Conservation (phyloP, 352 stramenopile species). For the Pythium volutum region DNA sequence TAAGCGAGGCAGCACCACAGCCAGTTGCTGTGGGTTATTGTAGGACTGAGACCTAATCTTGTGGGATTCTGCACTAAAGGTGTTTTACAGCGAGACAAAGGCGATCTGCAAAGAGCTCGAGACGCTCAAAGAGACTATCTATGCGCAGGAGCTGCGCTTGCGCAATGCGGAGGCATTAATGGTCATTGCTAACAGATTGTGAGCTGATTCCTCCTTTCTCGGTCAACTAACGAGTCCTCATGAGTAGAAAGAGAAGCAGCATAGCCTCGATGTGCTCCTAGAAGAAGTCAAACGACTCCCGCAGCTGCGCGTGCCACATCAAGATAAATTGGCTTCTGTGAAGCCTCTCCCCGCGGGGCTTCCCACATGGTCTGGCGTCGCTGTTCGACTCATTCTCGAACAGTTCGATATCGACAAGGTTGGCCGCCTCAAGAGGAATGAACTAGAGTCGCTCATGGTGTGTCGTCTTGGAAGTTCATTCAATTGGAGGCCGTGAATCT, state of each 20-base stretch:
- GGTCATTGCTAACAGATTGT: constrained; percentile 26
- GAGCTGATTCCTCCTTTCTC: background rate
- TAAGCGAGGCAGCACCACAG: constrained; percentile 19
- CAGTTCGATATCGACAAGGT: constrained; percentile 13
- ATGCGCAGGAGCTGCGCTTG: constrained; percentile 54
- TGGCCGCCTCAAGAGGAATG: constrained; percentile 16
- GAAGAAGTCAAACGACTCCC: constrained; percentile 34
- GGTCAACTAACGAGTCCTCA: too few relatives aligned
- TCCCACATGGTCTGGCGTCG: constrained; percentile 31
- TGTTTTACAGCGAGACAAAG: constrained; percentile 56
- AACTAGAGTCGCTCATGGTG: constrained; percentile 27
- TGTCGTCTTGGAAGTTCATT: background rate
- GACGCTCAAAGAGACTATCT: constrained; percentile 54
- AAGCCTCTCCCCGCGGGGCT: background rate
- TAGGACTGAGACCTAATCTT: background rate
- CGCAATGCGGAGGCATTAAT: constrained; percentile 44
- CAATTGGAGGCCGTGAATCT: background rate
- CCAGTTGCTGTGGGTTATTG: background rate
- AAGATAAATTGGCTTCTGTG: background rate
- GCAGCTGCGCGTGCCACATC: constrained; percentile 1
- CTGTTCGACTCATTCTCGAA: constrained; percentile 37
- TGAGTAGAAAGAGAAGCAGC: constrained; percentile 51
- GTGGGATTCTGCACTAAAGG: constrained; percentile 20
- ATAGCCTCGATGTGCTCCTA: constrained; percentile 43
- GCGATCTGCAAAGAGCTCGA: constrained; percentile 51